Conservation (phyloP, 768 basidiomycete genomes). For the Mycena belliarum region DNA sequence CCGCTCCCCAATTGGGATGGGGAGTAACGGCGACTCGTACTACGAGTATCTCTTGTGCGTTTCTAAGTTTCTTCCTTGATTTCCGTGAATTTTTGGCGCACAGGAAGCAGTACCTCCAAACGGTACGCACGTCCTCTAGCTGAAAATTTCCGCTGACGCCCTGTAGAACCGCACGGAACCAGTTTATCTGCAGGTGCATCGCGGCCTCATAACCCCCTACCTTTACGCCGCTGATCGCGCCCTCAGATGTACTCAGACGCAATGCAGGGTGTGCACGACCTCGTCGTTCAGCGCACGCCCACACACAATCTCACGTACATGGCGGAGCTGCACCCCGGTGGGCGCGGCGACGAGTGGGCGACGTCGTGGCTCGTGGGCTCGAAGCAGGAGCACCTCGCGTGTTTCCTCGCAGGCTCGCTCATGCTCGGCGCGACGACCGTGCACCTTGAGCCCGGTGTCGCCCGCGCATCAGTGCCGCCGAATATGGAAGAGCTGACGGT, state of each 20-base stretch:
- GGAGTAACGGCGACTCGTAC: slow-evolving; percentile 78
- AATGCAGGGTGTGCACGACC: slow-evolving; percentile 65
- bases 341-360: slow-evolving; percentile 21
- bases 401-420: slow-evolving; percentile 77
- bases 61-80: slow-evolving; percentile 29
- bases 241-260: slow-evolving; percentile 73
- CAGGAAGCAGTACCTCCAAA: slow-evolving; percentile 65
- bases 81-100: not conserved
- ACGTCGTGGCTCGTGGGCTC: slow-evolving; percentile 53
- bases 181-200: slow-evolving; percentile 56
- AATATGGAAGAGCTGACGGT: slow-evolving; percentile 45
- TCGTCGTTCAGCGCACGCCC: slow-evolving; percentile 56
- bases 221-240: not conserved
- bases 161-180: slow-evolving; percentile 56
- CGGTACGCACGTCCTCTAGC: slow-evolving; percentile 37
- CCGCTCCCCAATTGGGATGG: slow-evolving; percentile 67
- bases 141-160: too few relatives aligned
- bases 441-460: slow-evolving; percentile 34
- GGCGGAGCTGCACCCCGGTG: slow-evolving; percentile 60
- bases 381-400: slow-evolving; percentile 83
- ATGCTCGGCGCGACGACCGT: slow-evolving; percentile 68
- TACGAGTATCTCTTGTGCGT: slow-evolving; percentile 73
- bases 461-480: slow-evolving; percentile 57
- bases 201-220: too few relatives aligned
- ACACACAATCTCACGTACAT: slow-evolving; percentile 58